Percentiles rank a stretch among this genome's conserved stretches.
These are phyloP conservation scores for Agapanthus africanus DNA, from an alignment of 106 monocot species.

Conservation along the genomic window DNA sequence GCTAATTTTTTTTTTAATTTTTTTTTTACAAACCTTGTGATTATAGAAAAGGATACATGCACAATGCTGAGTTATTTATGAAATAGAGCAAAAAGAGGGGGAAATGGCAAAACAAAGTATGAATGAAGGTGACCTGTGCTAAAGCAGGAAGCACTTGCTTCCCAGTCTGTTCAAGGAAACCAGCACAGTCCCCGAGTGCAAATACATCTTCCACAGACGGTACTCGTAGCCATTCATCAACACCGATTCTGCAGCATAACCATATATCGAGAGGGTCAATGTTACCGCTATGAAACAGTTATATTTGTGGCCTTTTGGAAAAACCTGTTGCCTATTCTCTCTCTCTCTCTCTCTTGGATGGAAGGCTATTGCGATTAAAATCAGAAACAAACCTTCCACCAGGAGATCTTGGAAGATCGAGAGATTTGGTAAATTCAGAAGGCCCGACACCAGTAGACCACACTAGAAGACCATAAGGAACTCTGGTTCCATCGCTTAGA, in stretches of 20 bases:
- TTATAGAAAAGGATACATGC: no score
- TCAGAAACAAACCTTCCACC: slow-evolving; percentile 36
- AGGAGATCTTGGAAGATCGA: slow-evolving; percentile 36
- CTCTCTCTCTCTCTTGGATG: no score
- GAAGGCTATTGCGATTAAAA: background rate
- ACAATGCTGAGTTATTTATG: background rate
- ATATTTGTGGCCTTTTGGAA: background rate
- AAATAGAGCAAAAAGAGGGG: background rate
- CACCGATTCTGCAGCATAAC: slow-evolving; percentile 38
- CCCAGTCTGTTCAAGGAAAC: slow-evolving; percentile 45
- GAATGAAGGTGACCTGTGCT: slow-evolving; percentile 32
- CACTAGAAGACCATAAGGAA: slow-evolving; percentile 51
- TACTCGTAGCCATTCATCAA: slow-evolving; percentile 46
- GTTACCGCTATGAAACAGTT: background rate
- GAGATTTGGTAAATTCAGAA: slow-evolving; percentile 40
- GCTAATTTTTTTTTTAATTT: background rate
- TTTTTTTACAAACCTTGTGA: background rate
- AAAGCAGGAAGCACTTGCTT: slow-evolving; percentile 48
- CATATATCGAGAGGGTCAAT: no score
- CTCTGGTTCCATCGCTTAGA: slow-evolving; percentile 33
- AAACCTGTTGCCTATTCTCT: no score
- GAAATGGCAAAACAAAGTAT: background rate
- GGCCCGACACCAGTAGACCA: slow-evolving; percentile 72
- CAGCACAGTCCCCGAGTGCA: slow-evolving; percentile 55
- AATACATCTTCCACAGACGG: slow-evolving; percentile 49